phyloP scores from a whole-genome alignment of 1,139 yeast species.

The Pichia sp. region DNA sequence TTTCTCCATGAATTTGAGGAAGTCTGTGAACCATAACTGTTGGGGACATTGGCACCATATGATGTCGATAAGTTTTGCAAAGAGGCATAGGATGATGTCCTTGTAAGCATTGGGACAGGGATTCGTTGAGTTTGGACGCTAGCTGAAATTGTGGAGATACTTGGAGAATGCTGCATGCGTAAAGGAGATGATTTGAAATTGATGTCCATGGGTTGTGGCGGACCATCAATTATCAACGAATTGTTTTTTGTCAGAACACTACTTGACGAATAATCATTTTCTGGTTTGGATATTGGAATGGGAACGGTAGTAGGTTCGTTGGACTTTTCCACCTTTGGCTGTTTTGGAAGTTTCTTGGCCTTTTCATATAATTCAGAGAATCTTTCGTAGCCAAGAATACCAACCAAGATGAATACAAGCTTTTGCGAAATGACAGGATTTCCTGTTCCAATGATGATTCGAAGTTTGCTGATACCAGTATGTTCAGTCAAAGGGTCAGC shows the following conservation, averaged over 20 bases:
- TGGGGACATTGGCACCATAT: slow-evolving; percentile 21
- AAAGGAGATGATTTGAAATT: slow-evolving; percentile 3
- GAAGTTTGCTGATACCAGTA: slow-evolving; percentile 26
- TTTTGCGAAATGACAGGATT: slow-evolving; percentile 56
- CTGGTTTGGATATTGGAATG: background rate
- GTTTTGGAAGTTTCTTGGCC: slow-evolving; percentile 3
- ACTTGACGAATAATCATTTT: background rate
- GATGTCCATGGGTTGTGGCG: slow-evolving; percentile 1
- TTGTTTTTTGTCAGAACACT: slow-evolving; percentile 7
- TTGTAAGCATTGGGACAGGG: slow-evolving; percentile 20
- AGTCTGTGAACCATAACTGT: slow-evolving; percentile 14
- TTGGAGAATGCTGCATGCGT: slow-evolving; percentile 22
- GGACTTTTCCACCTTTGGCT: background rate
- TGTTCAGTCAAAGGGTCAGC: slow-evolving; percentile 34
- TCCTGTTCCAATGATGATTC: slow-evolving; percentile 52
- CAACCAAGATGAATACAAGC: slow-evolving; percentile 47
- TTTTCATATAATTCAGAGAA: slow-evolving; percentile 17
- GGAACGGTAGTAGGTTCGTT: slow-evolving; percentile 1
- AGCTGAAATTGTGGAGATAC: slow-evolving; percentile 18
- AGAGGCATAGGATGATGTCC: slow-evolving; percentile 32
- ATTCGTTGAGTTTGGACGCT: slow-evolving; percentile 22
- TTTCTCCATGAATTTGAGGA: slow-evolving; percentile 30
- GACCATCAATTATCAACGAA: slow-evolving; percentile 9
- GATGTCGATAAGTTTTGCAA: slow-evolving; percentile 32
- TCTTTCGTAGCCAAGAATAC: slow-evolving; percentile 37